Evolutionary conservation across 495 filamentous ascomycete genomes (phyloP), one percentile per base, ranked within the genome.

Genomic region (Chaetomidium leptoderma): DNA sequence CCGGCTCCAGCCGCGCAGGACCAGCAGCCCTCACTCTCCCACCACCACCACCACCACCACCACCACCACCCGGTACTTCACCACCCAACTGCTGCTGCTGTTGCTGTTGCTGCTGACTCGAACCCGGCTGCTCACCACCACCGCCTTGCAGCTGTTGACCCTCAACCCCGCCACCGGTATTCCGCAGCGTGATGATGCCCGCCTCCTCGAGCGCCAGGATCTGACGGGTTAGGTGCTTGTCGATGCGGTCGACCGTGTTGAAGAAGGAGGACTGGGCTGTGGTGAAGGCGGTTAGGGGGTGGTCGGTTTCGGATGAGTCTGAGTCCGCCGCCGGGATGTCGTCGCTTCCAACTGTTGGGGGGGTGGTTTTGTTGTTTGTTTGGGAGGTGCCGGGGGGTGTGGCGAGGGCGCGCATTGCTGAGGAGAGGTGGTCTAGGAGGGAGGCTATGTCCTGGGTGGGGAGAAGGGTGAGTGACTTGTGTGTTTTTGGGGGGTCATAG

Each of bases 201-300:
- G 85, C 86, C 70, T 93, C 88, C 63, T 92, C 88, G 26, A 95
- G 70, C 0, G 86, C 88, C 61, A 85, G 85, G 57, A 91, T 86
- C 62, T 95, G 89, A n/a, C 87, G 81, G 45, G 83, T 82, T 17
- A 95, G 78, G 6, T 81, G 76, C 11, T 88, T 83, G 67, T 88
- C 84, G 44, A 90, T 79, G 6, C 81, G 79, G 37, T 86, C 86
- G 1, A 92, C 74, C 0, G 83, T 82, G n/a, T 74, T 72, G 62
- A 95, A 85, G 72, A 90, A 70, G 46, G 53, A 86, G 24, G 81
- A 71, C 16, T 86, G 78, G 39, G 86, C 84, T 6, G 82, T 72
- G 50, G 80, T 75, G 71, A 93, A 92, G 21, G 77, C 75, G 4
- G 75, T 62, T 61, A 83, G 81, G 57, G 81, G 82, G 48, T n/a